phyloP scores from a whole-genome alignment of 140 eudicot genomes.

The Stevia rebaudiana region DNA sequence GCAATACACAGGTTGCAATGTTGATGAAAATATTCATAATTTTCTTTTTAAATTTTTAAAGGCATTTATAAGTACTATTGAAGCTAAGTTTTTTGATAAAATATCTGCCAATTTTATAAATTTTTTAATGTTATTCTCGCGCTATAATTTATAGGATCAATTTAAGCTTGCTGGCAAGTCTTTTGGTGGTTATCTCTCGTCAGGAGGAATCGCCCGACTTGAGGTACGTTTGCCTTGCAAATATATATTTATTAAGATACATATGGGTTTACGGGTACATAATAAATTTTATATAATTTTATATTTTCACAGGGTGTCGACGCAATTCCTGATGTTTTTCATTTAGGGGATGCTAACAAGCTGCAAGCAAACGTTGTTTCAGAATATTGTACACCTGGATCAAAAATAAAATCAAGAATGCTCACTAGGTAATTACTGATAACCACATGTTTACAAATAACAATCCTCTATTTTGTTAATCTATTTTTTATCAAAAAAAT shows the following conservation, averaged over 20 bases:
- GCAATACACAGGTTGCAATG: conserved; percentile 14
- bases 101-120: neutral
- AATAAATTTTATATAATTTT: neutral
- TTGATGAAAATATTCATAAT: too few species aligned
- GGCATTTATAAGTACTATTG: neutral
- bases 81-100: neutral
- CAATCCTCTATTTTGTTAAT: neutral
- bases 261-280: neutral
- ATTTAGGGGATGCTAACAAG: conserved; percentile 4
- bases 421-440: conserved; percentile 19
- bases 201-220: conserved; percentile 17
- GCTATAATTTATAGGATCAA: conserved; percentile 17
- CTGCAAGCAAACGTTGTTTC: conserved; percentile 20
- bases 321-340: conserved; percentile 30
- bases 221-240: conserved; percentile 17
- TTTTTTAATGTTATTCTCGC: neutral
- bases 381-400: neutral
- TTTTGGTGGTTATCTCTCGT: conserved; percentile 8
- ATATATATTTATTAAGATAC: neutral
- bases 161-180: conserved; percentile 23
- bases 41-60: too few species aligned
- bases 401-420: conserved; percentile 11
- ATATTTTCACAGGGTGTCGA: conserved; percentile 40
- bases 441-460: conserved; percentile 9
- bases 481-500: neutral